phyloP scores from a whole-genome alignment of 345 rosid genomes.

The Populus nigra region DNA sequence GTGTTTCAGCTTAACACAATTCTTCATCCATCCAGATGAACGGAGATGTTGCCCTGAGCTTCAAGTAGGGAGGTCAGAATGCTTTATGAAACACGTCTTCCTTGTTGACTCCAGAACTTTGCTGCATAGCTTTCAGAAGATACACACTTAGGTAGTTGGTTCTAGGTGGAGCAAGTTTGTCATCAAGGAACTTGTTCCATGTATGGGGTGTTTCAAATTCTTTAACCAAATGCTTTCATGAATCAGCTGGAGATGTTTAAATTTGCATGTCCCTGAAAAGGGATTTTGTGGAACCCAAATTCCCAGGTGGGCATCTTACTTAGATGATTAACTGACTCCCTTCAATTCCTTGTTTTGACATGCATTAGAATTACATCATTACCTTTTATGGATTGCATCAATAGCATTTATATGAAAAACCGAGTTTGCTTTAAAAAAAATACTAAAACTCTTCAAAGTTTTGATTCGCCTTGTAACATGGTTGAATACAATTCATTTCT shows the following conservation, averaged over 20 bases:
- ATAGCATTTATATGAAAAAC: not conserved
- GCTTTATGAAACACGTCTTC: constrained; percentile 1
- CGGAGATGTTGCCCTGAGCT: constrained; percentile 46
- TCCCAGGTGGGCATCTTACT: not conserved
- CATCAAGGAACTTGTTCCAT: not conserved
- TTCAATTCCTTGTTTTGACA: not conserved
- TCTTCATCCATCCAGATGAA: constrained; percentile 52
- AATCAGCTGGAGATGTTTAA: constrained; percentile 6
- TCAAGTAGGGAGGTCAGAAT: constrained; percentile 33
- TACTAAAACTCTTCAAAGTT: not conserved
- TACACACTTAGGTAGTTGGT: not conserved
- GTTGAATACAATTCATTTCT: not conserved
- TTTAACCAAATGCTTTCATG: not conserved
- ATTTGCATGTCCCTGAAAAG: not conserved
- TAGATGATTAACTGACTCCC: not conserved
- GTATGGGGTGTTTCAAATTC: not conserved
- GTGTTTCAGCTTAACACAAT: constrained; percentile 4
- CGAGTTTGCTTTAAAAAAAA: not conserved
- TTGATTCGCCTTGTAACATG: not conserved
- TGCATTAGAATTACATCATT: not conserved
- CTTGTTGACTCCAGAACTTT: not conserved
- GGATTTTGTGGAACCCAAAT: constrained; percentile 3
- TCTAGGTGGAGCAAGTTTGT: constrained; percentile 8
- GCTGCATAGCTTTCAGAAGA: not conserved
- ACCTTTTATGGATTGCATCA: not conserved